A percentile compares a stretch with the other conserved stretches of the same genome.
Conservation (phyloP, 1,139 yeast species). For the Pichia sp. region DNA sequence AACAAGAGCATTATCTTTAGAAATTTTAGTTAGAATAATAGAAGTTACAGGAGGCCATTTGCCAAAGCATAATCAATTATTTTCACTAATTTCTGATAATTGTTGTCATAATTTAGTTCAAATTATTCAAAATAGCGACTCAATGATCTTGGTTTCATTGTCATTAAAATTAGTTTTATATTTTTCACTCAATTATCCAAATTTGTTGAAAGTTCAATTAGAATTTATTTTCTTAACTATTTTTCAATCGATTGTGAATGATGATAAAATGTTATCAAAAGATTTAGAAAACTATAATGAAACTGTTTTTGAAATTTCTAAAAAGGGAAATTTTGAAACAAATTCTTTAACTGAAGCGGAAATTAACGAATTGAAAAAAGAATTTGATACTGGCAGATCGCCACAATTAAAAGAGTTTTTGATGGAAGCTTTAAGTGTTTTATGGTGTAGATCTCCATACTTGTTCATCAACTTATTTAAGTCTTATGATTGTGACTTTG, state of each 20-base stretch:
- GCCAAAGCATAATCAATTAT: conserved; percentile 57
- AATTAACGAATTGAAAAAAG: conserved; percentile 22
- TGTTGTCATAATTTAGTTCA: conserved; percentile 79
- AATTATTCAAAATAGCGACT: conserved; percentile 64
- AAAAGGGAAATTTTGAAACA: conserved; percentile 35
- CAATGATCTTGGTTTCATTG: conserved; percentile 60
- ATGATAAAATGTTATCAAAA: conserved; percentile 20
- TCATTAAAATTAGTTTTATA: conserved; percentile 73
- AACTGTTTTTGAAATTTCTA: conserved; percentile 26
- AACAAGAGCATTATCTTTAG: conserved; percentile 76
- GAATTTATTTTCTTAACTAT: conserved; percentile 59
- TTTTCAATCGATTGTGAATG: conserved; percentile 48
- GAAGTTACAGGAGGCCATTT: conserved; percentile 74
- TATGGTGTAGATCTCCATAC: conserved; percentile 78
- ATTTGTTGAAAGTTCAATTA: conserved; percentile 55
- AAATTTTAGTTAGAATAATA: conserved; percentile 67
- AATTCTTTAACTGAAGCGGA: conserved; percentile 27
- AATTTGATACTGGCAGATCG: conserved; percentile 35
- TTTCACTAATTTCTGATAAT: conserved; percentile 67
- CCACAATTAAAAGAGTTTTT: conserved; percentile 61
- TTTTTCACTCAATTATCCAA: conserved; percentile 52
- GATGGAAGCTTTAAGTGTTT: conserved; percentile 73
- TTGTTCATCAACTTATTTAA: conserved; percentile 74
- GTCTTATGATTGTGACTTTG: conserved; percentile 87
- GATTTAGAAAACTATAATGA: conserved; percentile 24